Conservation (phyloP, 1,284 basidiomycete species). For the Tylopilus orsonianus region DNA sequence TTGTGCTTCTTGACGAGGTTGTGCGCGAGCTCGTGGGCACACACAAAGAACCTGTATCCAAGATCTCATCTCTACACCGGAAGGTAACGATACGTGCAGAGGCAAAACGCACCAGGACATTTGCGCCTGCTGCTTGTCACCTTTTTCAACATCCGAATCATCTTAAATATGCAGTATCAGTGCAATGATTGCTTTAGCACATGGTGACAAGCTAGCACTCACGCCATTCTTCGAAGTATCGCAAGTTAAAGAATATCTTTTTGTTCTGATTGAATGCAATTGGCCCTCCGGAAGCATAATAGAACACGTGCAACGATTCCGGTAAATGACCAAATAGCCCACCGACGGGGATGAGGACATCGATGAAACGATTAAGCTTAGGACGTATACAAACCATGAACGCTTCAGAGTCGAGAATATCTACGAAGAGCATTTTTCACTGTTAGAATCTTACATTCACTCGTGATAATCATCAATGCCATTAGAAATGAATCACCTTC, state of each 20-base stretch:
- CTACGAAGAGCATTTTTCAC: slow-evolving; percentile 33
- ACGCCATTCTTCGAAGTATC: slow-evolving; percentile 90
- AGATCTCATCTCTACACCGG: background rate
- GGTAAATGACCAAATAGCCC: slow-evolving; percentile 62
- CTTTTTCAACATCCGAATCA: slow-evolving; percentile 63
- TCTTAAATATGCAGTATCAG: slow-evolving; percentile 42
- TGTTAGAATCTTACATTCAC: background rate
- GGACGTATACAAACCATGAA: slow-evolving; percentile 50
- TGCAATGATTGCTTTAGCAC: background rate
- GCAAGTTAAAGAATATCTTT: slow-evolving; percentile 85
- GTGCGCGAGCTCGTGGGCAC: background rate
- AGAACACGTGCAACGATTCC: slow-evolving; percentile 80
- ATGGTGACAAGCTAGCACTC: slow-evolving; percentile 13
- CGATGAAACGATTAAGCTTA: slow-evolving; percentile 62
- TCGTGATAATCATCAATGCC: background rate
- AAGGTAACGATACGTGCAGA: background rate
- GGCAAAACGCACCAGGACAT: slow-evolving; percentile 64
- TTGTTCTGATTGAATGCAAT: slow-evolving; percentile 95
- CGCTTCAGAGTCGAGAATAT: slow-evolving; percentile 46
- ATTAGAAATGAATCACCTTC: background rate
- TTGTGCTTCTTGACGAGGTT: slow-evolving; percentile 1
- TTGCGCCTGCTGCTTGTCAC: slow-evolving; percentile 63
- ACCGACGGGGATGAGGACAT: slow-evolving; percentile 54
- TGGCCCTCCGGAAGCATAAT: slow-evolving; percentile 72
- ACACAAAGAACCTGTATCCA: slow-evolving; percentile 1